phyloP scores from a whole-genome alignment of 495 filamentous ascomycete genomes.

The Trichocladium antarcticum region DNA sequence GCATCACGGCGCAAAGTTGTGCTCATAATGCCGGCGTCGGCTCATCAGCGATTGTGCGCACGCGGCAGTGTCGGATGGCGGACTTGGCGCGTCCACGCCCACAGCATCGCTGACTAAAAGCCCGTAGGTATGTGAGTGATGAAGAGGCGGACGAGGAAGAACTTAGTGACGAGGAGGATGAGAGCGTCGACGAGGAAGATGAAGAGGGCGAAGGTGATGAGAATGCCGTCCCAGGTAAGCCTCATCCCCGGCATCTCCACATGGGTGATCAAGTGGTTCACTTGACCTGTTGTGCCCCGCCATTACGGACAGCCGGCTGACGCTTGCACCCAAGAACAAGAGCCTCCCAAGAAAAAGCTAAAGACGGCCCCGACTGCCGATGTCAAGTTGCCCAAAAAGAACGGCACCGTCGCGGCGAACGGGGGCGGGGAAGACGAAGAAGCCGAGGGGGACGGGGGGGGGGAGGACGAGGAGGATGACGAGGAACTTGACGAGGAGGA shows the following conservation, averaged over 20 bases:
- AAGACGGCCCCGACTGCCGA: conserved; percentile 28
- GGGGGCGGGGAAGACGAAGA: conserved; percentile 23
- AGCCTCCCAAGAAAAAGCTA: conserved; percentile 40
- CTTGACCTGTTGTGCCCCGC: not conserved
- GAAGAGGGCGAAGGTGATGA: conserved; percentile 27
- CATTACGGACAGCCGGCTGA: not conserved
- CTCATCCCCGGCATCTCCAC: too few species aligned
- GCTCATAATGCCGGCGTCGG: not conserved
- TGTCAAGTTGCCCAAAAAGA: conserved; percentile 25
- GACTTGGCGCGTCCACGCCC: too few species aligned
- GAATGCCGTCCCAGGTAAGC: conserved; percentile 23
- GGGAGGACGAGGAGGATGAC: conserved; percentile 24
- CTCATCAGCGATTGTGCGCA: not conserved
- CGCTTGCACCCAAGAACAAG: conserved; percentile 19
- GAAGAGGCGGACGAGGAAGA: conserved; percentile 34
- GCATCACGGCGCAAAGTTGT: conserved; percentile 18
- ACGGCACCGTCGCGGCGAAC: conserved; percentile 15
- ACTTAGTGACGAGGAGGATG: conserved; percentile 29
- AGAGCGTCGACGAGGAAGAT: conserved; percentile 26
- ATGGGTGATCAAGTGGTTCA: too few species aligned
- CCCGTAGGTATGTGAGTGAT: conserved; percentile 28
- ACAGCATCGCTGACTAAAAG: conserved; percentile 3
- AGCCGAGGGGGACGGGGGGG: conserved; percentile 26
- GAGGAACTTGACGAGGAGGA: conserved; percentile 26
- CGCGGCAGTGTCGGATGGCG: too few species aligned